phyloP scores from a whole-genome alignment of 2,329 filamentous ascomycete genomes.

The Remersonia thermophila region DNA sequence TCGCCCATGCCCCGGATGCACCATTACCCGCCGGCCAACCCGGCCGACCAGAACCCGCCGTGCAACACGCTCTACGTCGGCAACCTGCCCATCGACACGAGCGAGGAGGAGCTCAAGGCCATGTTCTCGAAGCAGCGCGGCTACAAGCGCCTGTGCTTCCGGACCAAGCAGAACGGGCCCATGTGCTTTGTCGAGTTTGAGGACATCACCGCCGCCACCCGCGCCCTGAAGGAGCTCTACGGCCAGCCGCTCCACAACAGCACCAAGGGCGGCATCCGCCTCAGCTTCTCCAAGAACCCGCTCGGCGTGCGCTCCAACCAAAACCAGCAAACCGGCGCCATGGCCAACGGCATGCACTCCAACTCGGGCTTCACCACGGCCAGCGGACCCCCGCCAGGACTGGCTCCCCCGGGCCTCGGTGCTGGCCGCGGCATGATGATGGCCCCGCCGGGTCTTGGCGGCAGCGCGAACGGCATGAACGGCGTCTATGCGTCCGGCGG shows the following conservation, averaged over 20 bases:
- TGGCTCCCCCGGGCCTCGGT: conserved; percentile 63
- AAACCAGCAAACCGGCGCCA: conserved; percentile 30
- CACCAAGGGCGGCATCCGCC: conserved; percentile 82
- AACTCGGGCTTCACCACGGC: conserved; percentile 53
- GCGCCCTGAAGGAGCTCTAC: conserved; percentile 80
- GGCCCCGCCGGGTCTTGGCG: conserved; percentile 8
- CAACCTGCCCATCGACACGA: conserved; percentile 86
- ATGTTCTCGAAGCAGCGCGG: conserved; percentile 88
- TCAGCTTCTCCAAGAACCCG: conserved; percentile 97
- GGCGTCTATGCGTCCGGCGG: conserved; percentile 6
- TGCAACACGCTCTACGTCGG: conserved; percentile 98
- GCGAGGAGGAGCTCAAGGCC: conserved; percentile 87
- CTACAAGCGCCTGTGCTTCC: conserved; percentile 89
- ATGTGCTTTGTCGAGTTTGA: conserved; percentile 99
- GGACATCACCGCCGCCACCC: conserved; percentile 82
- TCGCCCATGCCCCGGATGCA: conserved; percentile 39
- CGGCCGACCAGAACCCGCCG: conserved; percentile 89
- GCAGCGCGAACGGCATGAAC: conserved; percentile 11
- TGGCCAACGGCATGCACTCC: conserved; percentile 44
- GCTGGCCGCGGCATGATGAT: conserved; percentile 15
- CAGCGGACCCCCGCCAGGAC: conserved; percentile 69
- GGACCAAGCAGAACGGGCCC: conserved; percentile 86
- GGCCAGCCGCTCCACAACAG: conserved; percentile 81
- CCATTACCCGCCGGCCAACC: conserved; percentile 77
- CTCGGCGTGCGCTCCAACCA: conserved; percentile 79